Evolutionary conservation across 768 basidiomycete genomes (phyloP).

Genomic region (Imleria badia): DNA sequence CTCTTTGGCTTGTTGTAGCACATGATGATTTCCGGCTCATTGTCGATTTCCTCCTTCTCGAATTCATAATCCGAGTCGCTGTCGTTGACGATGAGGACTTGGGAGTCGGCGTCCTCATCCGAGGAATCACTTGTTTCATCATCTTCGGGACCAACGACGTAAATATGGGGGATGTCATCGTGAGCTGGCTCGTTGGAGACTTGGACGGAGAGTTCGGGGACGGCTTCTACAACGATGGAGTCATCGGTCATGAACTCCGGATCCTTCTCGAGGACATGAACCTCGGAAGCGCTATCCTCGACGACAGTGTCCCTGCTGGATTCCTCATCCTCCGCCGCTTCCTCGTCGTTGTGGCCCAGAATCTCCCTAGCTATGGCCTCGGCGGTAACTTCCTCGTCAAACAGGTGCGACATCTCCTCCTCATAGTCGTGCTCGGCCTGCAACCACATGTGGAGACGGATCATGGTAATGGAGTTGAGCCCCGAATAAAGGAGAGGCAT

Average conservation of each 20-base stretch:
- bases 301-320: conserved; percentile 11
- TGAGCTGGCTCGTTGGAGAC: background rate
- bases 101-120: background rate
- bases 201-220: background rate
- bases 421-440: conserved; percentile 33
- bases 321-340: conserved; percentile 2
- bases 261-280: conserved; percentile 9
- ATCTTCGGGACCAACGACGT: background rate
- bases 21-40: background rate
- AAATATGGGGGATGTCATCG: background rate
- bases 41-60: background rate
- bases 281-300: conserved; percentile 8
- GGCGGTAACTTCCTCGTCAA: conserved; percentile 33
- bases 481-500: conserved; percentile 35
- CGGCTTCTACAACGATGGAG: background rate
- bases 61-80: background rate
- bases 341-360: background rate
- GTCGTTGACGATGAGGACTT: conserved; percentile 8
- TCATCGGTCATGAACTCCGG: background rate
- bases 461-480: conserved; percentile 31
- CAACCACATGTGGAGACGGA: conserved; percentile 33
- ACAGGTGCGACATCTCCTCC: conserved; percentile 30
- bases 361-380: conserved; percentile 33
- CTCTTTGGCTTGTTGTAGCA: conserved; percentile 5
- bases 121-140: background rate